These are phyloP conservation scores for Alternaria solani DNA, from an alignment of 2,329 filamentous ascomycete genomes.

Conservation along the genomic window DNA sequence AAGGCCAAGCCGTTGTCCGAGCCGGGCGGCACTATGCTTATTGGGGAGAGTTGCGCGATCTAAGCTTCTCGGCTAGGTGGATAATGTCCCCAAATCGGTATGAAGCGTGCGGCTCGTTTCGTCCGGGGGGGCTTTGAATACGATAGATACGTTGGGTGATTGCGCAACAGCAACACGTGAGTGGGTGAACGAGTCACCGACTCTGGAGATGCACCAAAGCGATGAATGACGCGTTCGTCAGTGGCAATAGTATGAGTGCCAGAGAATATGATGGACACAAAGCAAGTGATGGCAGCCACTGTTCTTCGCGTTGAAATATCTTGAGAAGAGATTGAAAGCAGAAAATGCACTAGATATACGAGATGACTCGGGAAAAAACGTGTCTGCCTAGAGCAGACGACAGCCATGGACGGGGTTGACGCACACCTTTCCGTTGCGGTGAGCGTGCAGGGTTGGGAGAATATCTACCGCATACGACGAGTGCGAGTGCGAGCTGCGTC, in stretches of 20 bases:
- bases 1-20: conserved; percentile 1
- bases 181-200: neutral
- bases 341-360: neutral
- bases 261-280: neutral
- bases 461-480: neutral
- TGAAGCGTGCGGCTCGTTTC: conserved; percentile 9
- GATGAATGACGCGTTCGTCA: neutral
- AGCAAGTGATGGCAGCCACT: neutral
- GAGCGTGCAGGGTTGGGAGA: neutral
- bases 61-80: conserved; percentile 7
- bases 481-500: neutral
- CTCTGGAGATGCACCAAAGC: neutral
- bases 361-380: neutral
- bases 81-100: neutral
- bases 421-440: neutral
- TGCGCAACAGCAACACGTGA: conserved; percentile 3
- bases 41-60: neutral
- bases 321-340: neutral
- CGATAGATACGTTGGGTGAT: conserved; percentile 9
- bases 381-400: neutral
- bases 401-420: neutral
- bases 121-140: conserved; percentile 6
- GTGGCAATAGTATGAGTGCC: neutral
- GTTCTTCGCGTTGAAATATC: neutral
- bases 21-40: neutral